A percentile compares a stretch with the other conserved stretches of the same genome.
Conservation (phyloP, 257 asterid genomes). For the Gardenia jasminoides region DNA sequence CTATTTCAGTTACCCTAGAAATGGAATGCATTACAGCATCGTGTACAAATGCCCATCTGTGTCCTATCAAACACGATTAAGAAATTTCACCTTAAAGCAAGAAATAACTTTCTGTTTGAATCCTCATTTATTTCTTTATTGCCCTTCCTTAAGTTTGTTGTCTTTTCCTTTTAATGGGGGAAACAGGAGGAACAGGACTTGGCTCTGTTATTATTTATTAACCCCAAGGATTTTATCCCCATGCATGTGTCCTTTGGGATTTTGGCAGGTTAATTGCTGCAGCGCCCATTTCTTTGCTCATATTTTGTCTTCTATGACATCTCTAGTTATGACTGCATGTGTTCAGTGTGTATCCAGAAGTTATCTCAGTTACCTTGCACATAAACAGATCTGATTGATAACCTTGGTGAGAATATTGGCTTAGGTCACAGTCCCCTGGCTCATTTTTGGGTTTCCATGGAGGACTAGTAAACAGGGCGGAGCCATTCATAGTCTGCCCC, state of each 20-base stretch:
- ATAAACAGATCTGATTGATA: not conserved
- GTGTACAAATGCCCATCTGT: constrained; percentile 17
- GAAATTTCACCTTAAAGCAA: not conserved
- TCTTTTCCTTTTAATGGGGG: not conserved
- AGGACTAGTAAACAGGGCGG: no score
- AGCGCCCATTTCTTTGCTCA: not conserved
- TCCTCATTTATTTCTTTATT: not conserved
- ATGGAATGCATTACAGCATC: not conserved
- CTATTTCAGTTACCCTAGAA: constrained; percentile 1
- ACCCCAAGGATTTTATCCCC: not conserved
- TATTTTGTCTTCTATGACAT: no score
- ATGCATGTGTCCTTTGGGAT: no score
- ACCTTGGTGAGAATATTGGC: not conserved
- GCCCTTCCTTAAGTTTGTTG: no score
- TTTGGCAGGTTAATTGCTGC: not conserved
- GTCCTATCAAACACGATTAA: not conserved
- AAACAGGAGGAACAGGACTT: not conserved
- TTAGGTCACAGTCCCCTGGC: not conserved
- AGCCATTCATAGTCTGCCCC: no score
- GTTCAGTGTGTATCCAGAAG: not conserved
- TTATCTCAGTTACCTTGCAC: not conserved
- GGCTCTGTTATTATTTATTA: not conserved
- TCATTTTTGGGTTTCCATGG: not conserved
- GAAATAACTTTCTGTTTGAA: not conserved
- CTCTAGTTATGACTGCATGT: not conserved